These are phyloP conservation scores for Aspergillus vadensis DNA, from an alignment of 2,329 filamentous ascomycete species.

Conservation along the genomic window DNA sequence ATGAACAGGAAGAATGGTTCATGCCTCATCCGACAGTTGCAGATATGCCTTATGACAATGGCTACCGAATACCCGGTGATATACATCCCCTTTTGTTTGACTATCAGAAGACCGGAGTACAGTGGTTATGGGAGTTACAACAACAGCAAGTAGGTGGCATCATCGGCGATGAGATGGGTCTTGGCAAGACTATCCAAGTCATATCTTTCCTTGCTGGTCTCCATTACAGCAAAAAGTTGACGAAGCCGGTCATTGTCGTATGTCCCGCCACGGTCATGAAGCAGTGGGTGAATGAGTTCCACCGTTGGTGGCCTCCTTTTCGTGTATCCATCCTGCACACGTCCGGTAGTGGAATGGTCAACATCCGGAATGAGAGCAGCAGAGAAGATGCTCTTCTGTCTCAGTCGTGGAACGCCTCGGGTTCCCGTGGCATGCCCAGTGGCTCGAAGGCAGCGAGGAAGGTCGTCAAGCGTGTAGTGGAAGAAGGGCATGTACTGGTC, in stretches of 20 bases:
- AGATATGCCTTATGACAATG: constrained; percentile 74
- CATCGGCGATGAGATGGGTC: constrained; percentile 95
- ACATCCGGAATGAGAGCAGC: constrained; percentile 63
- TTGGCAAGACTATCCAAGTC: constrained; percentile 89
- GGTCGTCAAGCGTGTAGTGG: constrained; percentile 78
- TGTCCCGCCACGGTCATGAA: constrained; percentile 92
- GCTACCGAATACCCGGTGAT: constrained; percentile 82
- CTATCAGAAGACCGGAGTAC: constrained; percentile 95
- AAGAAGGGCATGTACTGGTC: constrained; percentile 87
- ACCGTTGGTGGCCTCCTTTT: constrained; percentile 98
- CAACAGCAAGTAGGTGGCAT: constrained; percentile 90
- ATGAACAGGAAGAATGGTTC: constrained; percentile 66
- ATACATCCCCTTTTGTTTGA: constrained; percentile 91
- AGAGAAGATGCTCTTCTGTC: constrained; percentile 65
- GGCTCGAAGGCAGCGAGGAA: constrained; percentile 71
- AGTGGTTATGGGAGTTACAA: constrained; percentile 94
- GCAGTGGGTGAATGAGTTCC: constrained; percentile 98
- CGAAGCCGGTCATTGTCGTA: constrained; percentile 84
- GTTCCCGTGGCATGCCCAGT: constrained; percentile 44
- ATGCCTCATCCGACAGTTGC: constrained; percentile 81
- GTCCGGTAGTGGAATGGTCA: constrained; percentile 94
- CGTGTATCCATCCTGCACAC: constrained; percentile 93
- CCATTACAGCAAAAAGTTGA: constrained; percentile 85
- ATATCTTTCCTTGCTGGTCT: constrained; percentile 85
- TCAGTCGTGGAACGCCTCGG: constrained; percentile 54